These are phyloP conservation scores for Podila minutissima DNA, from an alignment of 192 early-diverging fungal genomes.

Conservation along the genomic window DNA sequence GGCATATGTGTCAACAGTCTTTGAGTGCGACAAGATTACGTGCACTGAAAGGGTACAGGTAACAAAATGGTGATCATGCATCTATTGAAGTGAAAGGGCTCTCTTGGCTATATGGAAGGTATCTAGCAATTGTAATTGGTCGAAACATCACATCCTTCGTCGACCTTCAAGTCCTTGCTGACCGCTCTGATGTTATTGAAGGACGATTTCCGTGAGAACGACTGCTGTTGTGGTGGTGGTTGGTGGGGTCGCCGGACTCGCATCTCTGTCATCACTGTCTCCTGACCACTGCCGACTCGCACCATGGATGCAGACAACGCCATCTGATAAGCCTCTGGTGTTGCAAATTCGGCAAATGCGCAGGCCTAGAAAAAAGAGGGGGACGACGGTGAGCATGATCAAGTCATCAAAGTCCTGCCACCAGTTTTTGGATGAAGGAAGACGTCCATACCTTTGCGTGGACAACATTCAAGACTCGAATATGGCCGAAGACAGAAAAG, in stretches of 20 bases:
- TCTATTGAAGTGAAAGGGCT: no score
- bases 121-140: not conserved
- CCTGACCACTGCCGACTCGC: slow-evolving; percentile 25
- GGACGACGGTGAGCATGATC: not conserved
- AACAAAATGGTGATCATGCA: no score
- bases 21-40: no score
- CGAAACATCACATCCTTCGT: slow-evolving; percentile 25
- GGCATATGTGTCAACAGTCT: no score
- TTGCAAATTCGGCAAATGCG: slow-evolving; percentile 51
- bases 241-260: slow-evolving; percentile 16
- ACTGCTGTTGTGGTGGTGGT: not conserved
- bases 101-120: not conserved
- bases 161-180: slow-evolving; percentile 6
- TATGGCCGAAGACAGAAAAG: slow-evolving; percentile 51
- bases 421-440: not conserved
- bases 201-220: not conserved
- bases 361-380: slow-evolving; percentile 7
- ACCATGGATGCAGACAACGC: slow-evolving; percentile 47
- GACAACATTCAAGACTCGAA: slow-evolving; percentile 30
- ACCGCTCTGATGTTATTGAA: not conserved
- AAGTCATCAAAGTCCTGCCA: no score
- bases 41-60: no score
- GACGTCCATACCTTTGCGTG: slow-evolving; percentile 21
- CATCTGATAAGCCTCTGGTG: slow-evolving; percentile 42
- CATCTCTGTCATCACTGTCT: slow-evolving; percentile 35